phyloP scores from a whole-genome alignment of 768 basidiomycete species.

The Kondoa subrosea region DNA sequence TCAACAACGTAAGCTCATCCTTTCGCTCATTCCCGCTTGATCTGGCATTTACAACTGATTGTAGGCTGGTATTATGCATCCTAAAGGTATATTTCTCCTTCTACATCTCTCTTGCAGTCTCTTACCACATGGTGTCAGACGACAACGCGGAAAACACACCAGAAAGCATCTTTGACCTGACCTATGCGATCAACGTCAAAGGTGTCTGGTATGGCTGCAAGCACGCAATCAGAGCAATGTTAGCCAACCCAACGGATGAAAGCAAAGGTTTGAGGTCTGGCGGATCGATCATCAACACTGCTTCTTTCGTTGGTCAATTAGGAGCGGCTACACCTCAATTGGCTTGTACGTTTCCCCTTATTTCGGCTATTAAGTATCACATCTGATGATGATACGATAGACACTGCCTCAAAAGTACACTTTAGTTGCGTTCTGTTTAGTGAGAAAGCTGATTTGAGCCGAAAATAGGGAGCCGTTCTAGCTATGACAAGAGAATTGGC shows the following conservation, averaged over 20 bases:
- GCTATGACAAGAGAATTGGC: conserved; percentile 96
- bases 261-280: conserved; percentile 55
- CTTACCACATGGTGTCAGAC: conserved; percentile 35
- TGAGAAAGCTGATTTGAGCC: conserved; percentile 24
- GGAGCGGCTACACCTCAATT: conserved; percentile 96
- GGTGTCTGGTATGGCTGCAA: conserved; percentile 98
- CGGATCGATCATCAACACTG: conserved; percentile 87
- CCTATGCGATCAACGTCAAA: conserved; percentile 67
- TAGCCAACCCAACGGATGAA: conserved; percentile 67
- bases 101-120: not conserved
- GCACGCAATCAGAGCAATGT: conserved; percentile 91
- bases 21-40: not conserved
- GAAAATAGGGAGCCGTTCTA: conserved; percentile 58
- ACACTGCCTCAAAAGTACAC: conserved; percentile 68
- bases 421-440: conserved; percentile 26
- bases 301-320: conserved; percentile 86
- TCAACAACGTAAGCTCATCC: not conserved
- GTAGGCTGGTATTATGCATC: conserved; percentile 78
- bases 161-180: conserved; percentile 70
- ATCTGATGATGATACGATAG: conserved; percentile 35
- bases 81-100: conserved; percentile 1
- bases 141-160: conserved; percentile 93
- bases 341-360: conserved; percentile 52
- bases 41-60: not conserved
- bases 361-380: not conserved